Base-by-base conservation (phyloP, 305 asterid genomes). In the Fraxinus albicans region DNA sequence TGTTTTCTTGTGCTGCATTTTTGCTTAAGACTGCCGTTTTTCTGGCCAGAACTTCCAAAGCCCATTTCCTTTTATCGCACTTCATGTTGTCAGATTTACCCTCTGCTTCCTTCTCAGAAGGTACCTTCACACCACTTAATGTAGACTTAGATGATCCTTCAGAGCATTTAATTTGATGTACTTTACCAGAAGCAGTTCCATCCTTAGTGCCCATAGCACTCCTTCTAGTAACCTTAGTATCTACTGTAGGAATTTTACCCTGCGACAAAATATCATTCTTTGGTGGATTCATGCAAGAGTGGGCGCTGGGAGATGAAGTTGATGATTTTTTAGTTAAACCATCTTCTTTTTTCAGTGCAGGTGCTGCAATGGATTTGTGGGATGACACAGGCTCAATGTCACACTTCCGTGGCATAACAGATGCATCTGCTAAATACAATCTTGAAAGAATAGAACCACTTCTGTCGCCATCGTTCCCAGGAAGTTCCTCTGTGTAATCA, bases 31-130 rank as follows among this genome's bases (percentile, higher is more conserved):
- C 86, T 79, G 94, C 93, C 77, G 97, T 84, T 89, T 91, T 95
- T 83, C 97, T 94, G 36, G 99, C 98, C 87, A 96, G 93, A 86
- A 96, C 85, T 87, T 96, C 96, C 85, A 96, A 78, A 79, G 99
- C 99, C 99, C 99, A 96, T 91, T 94, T 91, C 88, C 91, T 95
- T 90, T 80, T 96, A 89, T 96, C 99, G 10, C 87, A 88, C 89
- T 89, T 94, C 36, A 81, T 42, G 63, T 81, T 47, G 27, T 89
- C 96, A 70, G 93, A 86, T 81, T 80, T 87, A 83, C 84, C 80
- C 77, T 74, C 85, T 69, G 21, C 58, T 80, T 90, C 93, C 92
- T 91, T 90, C 80, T 88, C 89, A 53, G 89, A 81, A 86, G 89
- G 53, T 76, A 81, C 80, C 85, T 88, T 91, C 84, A 77, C 31